phyloP scores from a whole-genome alignment of 1,284 basidiomycete species.

The Blastosporella zonata region DNA sequence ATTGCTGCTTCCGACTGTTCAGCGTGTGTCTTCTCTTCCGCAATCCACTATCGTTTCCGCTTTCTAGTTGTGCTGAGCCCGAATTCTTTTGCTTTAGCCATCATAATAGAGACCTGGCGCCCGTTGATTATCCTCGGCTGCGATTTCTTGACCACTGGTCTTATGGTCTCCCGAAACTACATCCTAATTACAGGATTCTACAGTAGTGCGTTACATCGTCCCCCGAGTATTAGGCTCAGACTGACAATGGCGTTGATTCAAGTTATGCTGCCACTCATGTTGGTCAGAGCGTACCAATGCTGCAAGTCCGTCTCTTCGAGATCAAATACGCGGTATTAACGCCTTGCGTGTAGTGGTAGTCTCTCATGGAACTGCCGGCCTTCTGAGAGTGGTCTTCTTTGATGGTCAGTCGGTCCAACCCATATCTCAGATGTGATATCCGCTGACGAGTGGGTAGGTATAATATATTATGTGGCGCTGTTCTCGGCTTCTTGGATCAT shows the following conservation, averaged over 20 bases:
- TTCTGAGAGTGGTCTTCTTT: slow-evolving; percentile 1
- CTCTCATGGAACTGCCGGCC: too few species aligned
- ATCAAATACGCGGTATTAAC: not conserved
- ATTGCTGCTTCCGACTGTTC: not conserved
- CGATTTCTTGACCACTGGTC: not conserved
- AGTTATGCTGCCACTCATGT: slow-evolving; percentile 2
- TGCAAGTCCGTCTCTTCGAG: not conserved
- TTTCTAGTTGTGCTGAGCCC: not conserved
- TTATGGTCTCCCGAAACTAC: slow-evolving; percentile 3
- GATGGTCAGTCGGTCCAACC: not conserved
- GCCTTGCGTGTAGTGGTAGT: not conserved
- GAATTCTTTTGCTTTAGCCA: not conserved
- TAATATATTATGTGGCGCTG: slow-evolving; percentile 2
- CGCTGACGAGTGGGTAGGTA: not conserved
- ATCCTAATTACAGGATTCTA: slow-evolving; percentile 2
- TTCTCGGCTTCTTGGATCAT: slow-evolving; percentile 4
- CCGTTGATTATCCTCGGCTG: slow-evolving; percentile 1
- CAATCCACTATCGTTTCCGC: not conserved
- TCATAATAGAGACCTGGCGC: not conserved
- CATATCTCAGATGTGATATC: not conserved
- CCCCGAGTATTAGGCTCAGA: not conserved
- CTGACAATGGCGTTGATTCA: not conserved
- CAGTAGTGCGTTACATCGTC: not conserved
- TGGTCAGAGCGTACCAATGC: not conserved
- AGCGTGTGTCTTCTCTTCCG: not conserved